These are phyloP conservation scores for Teratosphaeria destructans DNA, from an alignment of 2,329 filamentous ascomycete species.

Conservation along the genomic window DNA sequence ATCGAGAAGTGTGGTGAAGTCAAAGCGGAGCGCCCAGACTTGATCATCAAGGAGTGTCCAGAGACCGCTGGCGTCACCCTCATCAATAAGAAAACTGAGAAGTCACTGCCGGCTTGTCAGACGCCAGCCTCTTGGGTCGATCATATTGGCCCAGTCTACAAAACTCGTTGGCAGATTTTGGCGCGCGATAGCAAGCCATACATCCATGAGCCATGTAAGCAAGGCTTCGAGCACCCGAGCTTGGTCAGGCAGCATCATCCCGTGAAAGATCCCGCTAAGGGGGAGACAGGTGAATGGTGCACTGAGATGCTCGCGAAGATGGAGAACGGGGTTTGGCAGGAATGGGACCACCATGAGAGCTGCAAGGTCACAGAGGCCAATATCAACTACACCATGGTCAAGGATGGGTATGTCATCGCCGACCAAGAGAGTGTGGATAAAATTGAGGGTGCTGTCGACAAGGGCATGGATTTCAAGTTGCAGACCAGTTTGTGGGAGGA, in stretches of 20 bases:
- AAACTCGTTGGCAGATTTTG: constrained; percentile 13
- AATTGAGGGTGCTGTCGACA: constrained; percentile 8
- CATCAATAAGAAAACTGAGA: background rate
- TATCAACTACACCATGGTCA: constrained; percentile 10
- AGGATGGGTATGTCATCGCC: constrained; percentile 15
- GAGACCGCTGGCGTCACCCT: background rate
- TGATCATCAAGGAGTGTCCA: background rate
- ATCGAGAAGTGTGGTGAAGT: background rate
- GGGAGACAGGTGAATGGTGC: background rate
- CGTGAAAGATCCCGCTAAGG: background rate
- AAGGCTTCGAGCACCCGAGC: constrained; percentile 13
- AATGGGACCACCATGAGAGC: constrained; percentile 15
- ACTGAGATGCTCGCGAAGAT: constrained; percentile 1
- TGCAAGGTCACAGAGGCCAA: constrained; percentile 10
- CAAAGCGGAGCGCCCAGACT: background rate
- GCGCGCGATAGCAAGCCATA: constrained; percentile 13
- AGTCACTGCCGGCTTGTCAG: background rate
- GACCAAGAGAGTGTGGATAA: constrained; percentile 14
- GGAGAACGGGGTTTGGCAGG: background rate
- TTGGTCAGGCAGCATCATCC: constrained; percentile 17
- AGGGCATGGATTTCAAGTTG: background rate
- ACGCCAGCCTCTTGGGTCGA: constrained; percentile 1
- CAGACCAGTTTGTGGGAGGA: background rate
- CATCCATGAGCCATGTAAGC: constrained; percentile 16
- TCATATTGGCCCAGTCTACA: constrained; percentile 13